Evolutionary conservation across 2,329 filamentous ascomycete genomes (phyloP).

Genomic region (Cladosporium sp.): DNA sequence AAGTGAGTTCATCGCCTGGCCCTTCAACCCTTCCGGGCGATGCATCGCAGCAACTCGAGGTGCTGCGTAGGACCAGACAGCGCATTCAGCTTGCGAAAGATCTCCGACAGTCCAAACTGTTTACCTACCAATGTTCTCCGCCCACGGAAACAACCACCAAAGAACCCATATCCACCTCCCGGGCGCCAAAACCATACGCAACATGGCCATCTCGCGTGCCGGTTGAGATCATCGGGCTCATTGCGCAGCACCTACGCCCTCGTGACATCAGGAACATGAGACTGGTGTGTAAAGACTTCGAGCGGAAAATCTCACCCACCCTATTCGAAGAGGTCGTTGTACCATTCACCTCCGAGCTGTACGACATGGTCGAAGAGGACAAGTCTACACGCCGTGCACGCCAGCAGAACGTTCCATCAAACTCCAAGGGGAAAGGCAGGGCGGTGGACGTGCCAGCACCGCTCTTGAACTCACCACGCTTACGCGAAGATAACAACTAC

Average conservation of each 20-base stretch:
- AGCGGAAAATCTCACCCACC: slow-evolving; percentile 51
- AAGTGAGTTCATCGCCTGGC: not conserved
- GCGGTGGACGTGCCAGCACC: slow-evolving; percentile 20
- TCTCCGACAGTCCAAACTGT: not conserved
- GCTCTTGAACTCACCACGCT: slow-evolving; percentile 14
- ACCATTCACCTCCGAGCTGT: slow-evolving; percentile 61
- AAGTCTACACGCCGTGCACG: slow-evolving; percentile 15
- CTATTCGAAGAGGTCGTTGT: slow-evolving; percentile 62
- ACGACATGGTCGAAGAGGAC: slow-evolving; percentile 46
- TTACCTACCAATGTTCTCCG: too few relatives aligned
- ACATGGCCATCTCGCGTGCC: slow-evolving; percentile 47
- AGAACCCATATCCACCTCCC: too few relatives aligned
- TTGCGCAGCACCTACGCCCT: slow-evolving; percentile 52
- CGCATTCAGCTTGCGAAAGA: not conserved
- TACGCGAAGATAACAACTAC: slow-evolving; percentile 21
- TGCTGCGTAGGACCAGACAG: not conserved
- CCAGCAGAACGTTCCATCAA: not conserved
- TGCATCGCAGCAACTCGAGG: not conserved
- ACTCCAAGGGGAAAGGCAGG: slow-evolving; percentile 17
- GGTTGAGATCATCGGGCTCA: slow-evolving; percentile 57
- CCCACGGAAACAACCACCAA: too few relatives aligned
- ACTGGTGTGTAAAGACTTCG: slow-evolving; percentile 57
- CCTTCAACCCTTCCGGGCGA: not conserved
- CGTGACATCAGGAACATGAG: slow-evolving; percentile 57
- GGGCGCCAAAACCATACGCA: too few relatives aligned